Base-by-base conservation (phyloP, 139 green algal genomes). In the Nannochloris sp. region DNA sequence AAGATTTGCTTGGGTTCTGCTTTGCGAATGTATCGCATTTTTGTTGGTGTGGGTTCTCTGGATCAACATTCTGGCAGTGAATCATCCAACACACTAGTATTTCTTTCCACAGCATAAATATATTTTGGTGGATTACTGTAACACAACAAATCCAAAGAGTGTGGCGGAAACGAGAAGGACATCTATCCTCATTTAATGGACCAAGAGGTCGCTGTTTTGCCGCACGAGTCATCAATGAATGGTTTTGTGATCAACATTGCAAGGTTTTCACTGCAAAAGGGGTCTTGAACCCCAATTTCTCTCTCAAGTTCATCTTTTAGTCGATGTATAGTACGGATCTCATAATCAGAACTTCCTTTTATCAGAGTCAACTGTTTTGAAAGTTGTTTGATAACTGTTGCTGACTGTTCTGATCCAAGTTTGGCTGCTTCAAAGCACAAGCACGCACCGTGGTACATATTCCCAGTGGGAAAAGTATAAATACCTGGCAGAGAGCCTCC, bases 391-490 rank as follows among this genome's bases (percentile, higher is more conserved):
- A 29, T 61, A 30, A 20, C 26, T 56, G 8, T 20, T 61, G 5
- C 28, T 26, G 1, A 45, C 29, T 12, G 69, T 66, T 11, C 63
- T 31, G 33, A 12, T 8, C 33, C 33, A 6, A 77, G 37, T 53
- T 49, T 45, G 2, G 30, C 53, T 16, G 82, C 75, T 68, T 88
- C 80, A 3, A 70, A 64, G 4, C 72, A 76, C 16, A 84, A 72
- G 63, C 85, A 92, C 9, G 51, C 62, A 4, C 72, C 76, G 36
- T 90, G 84, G 57, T 84, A 93, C 29, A 66, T 79, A 69, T 77
- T 75, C 45, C 82, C 80, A 5, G 82, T 88, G 14, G 88, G 86
- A 73, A 91, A 95, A 2, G 91, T 49, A 62, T 82, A 93, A 61
- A 90, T 83, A 20, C 63, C 74, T 14, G 77, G 85, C n/a, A 92